Evolutionary conservation across 345 rosid genomes (phyloP), one percentile per base, ranked within the genome.

Genomic region (Tarenaya hassleriana): DNA sequence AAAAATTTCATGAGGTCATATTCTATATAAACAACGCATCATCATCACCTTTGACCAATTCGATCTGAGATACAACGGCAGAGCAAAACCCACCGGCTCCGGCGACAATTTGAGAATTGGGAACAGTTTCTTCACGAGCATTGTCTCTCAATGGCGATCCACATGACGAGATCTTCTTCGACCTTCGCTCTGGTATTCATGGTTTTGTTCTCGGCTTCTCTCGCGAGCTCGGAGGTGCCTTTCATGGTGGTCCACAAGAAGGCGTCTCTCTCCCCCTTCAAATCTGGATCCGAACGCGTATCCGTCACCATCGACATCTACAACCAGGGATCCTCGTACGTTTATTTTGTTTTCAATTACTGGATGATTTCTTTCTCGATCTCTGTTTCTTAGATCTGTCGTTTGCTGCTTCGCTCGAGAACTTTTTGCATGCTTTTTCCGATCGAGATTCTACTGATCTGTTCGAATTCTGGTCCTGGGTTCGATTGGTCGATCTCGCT

Each of bases 231-330:
- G 19, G 95, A 86, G 47, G 81, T 72, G 39, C 94, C 95, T n/a
- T 86, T 83, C 76, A 72, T 86, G 34, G 78, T 86, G 15, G 95
- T 81, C 10, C 84, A 84, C 81, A 82, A 88, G 91, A 84, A 88
- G 72, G 86, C 83, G 24, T 61, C 88, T 50, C 81, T 79, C 68
- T 72, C 60, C 34, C 56, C 77, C 47, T 83, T 81, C 73, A 90
- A 79, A 56, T 75, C 91, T 47, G 94, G 90, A 55, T 55, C 72
- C 40, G 94, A 90, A 54, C 91, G 84, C 52, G 81, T 90, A 74
- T 72, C 75, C 27, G 94, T 89, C 63, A 70, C 90, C 42, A 42
- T 89, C 52, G 90, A 83, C 61, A 74, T 86, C 69, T 81, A 86
- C 73, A 86, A 89, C 39, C 90, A 83, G 58, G 94, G 95, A 71